phyloP scores from a whole-genome alignment of 495 filamentous ascomycete genomes.

The Bombardia bombarda region DNA sequence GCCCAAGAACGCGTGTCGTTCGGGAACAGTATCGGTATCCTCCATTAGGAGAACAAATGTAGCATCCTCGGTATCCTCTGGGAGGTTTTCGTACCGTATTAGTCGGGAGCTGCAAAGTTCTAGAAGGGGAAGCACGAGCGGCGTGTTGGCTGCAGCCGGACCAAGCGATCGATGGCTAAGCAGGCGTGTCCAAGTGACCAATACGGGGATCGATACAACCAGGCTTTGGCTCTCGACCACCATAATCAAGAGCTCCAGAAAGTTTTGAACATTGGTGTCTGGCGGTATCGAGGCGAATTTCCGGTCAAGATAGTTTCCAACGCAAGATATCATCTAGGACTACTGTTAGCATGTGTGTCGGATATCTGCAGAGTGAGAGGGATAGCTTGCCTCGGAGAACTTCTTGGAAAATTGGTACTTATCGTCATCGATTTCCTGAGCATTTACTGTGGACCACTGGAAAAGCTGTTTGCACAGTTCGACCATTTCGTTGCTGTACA shows the following conservation, averaged over 20 bases:
- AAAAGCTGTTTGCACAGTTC: constrained; percentile 67
- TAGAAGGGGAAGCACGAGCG: constrained; percentile 65
- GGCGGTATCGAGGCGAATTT: constrained; percentile 52
- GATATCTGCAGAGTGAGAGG: too few species aligned
- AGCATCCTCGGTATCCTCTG: constrained; percentile 70
- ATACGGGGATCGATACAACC: constrained; percentile 80
- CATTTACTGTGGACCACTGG: constrained; percentile 73
- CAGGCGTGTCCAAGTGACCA: constrained; percentile 84
- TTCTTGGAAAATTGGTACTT: constrained; percentile 90
- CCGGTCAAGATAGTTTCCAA: constrained; percentile 76
- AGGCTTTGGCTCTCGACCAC: constrained; percentile 82
- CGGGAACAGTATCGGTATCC: constrained; percentile 90
- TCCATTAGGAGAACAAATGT: constrained; percentile 76
- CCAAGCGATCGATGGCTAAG: constrained; percentile 59
- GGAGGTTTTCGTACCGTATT: constrained; percentile 76
- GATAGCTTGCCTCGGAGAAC: constrained; percentile 69
- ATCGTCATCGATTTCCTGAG: constrained; percentile 75
- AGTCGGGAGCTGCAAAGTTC: constrained; percentile 71
- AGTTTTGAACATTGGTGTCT: constrained; percentile 55
- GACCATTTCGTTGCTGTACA: constrained; percentile 65
- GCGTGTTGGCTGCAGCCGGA: constrained; percentile 53
- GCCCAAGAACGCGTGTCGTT: constrained; percentile 92
- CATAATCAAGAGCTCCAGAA: constrained; percentile 69
- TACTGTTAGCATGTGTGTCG: constrained; percentile 13
- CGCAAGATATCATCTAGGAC: constrained; percentile 66